A percentile compares a stretch with the other conserved stretches of the same genome.
Evolutionary conservation across 2,329 filamentous ascomycete species (phyloP).

Genomic region (Conoideocrella luteorostrata): DNA sequence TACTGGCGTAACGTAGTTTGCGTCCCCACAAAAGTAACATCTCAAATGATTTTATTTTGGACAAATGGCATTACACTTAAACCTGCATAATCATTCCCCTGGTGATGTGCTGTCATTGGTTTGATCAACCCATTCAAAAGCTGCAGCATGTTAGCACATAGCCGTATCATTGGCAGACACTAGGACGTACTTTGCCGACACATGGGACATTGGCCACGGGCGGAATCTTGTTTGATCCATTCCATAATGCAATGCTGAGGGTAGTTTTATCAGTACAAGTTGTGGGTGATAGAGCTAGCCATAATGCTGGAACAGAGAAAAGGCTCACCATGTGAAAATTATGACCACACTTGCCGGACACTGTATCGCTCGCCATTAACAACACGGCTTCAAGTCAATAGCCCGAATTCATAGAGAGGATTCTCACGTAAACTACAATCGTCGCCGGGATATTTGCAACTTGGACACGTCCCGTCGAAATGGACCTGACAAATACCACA

Average conservation of each 20-base stretch:
- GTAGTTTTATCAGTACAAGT: not conserved
- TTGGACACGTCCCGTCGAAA: constrained; percentile 95
- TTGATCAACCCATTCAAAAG: constrained; percentile 36
- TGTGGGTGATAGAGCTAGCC: no score
- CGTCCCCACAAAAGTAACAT: no score
- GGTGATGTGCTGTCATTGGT: constrained; percentile 22
- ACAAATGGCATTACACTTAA: no score
- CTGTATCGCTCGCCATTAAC: no score
- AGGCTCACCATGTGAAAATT: constrained; percentile 86
- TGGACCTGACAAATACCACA: constrained; percentile 98
- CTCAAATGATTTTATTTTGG: no score
- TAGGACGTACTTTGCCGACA: constrained; percentile 83
- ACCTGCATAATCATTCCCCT: constrained; percentile 22
- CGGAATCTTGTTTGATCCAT: constrained; percentile 93
- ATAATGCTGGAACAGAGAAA: not conserved
- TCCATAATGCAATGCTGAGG: constrained; percentile 84
- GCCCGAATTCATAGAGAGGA: not conserved
- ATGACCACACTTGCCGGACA: constrained; percentile 93
- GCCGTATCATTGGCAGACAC: no score
- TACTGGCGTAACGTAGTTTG: no score
- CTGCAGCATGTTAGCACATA: constrained; percentile 16
- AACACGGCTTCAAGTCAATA: no score
- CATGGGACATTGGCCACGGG: constrained; percentile 95
- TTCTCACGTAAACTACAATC: constrained; percentile 82
- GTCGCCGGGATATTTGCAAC: constrained; percentile 95